These are phyloP conservation scores for Yamadazyma songkhlaensis DNA, from an alignment of 1,139 yeast genomes.

Conservation along the genomic window DNA sequence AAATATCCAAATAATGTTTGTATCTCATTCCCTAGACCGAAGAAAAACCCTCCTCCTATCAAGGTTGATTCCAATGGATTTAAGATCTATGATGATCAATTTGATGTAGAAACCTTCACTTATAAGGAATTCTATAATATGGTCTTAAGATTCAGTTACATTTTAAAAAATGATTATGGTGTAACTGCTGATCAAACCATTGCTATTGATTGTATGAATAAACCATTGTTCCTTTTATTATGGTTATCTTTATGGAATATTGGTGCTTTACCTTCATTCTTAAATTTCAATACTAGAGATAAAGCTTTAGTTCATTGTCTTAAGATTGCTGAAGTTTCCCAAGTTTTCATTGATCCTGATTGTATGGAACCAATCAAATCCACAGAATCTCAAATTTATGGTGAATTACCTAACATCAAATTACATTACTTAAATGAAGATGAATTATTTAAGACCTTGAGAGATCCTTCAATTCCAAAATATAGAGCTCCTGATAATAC, in stretches of 20 bases:
- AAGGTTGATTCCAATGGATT: conserved; percentile 29
- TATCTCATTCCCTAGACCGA: conserved; percentile 62
- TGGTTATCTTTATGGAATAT: conserved; percentile 91
- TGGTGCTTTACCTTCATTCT: conserved; percentile 86
- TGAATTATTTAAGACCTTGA: conserved; percentile 38
- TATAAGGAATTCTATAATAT: conserved; percentile 66
- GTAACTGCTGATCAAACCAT: conserved; percentile 68
- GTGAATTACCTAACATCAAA: conserved; percentile 37
- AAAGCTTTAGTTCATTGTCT: conserved; percentile 79
- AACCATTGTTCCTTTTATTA: conserved; percentile 72
- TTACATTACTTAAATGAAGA: conserved; percentile 58
- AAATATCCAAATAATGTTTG: conserved; percentile 55
- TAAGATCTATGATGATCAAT: conserved; percentile 50
- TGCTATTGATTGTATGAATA: conserved; percentile 77
- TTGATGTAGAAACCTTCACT: conserved; percentile 60
- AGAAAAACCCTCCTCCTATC: conserved; percentile 28
- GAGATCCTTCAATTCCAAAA: conserved; percentile 46
- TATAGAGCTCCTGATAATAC: conserved; percentile 54
- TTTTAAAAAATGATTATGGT: conserved; percentile 62
- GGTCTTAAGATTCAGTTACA: conserved; percentile 62
- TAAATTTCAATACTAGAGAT: conserved; percentile 77
- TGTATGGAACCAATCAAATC: conserved; percentile 54
- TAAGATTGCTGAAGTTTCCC: conserved; percentile 60
- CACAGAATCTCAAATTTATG: conserved; percentile 49
- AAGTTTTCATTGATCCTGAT: conserved; percentile 74